Percentiles rank a stretch among this genome's conserved stretches.
These are phyloP conservation scores for Salvia hispanica DNA, from an alignment of 257 asterid species.

Conservation along the genomic window DNA sequence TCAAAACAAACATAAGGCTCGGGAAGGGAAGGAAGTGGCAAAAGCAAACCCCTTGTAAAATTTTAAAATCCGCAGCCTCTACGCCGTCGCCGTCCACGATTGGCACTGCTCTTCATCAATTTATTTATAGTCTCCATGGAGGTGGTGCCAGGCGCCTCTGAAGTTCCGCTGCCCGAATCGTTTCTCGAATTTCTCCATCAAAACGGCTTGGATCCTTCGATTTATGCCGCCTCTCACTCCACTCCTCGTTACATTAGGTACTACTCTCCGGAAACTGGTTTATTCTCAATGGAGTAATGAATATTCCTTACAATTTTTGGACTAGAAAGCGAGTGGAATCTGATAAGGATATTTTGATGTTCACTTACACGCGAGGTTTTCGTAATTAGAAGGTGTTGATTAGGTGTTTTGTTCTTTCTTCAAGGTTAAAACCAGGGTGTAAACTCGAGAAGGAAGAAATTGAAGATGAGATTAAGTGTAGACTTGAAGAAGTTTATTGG, in stretches of 20 bases:
- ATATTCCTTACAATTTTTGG: background rate
- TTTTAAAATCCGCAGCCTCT: too few species aligned
- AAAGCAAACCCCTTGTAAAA: too few species aligned
- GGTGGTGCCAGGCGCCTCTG: slow-evolving; percentile 31
- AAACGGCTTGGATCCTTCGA: slow-evolving; percentile 78
- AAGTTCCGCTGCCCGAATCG: slow-evolving; percentile 66
- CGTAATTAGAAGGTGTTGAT: slow-evolving; percentile 9
- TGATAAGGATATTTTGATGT: background rate
- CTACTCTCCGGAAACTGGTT: slow-evolving; percentile 16
- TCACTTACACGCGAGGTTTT: slow-evolving; percentile 1
- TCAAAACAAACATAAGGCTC: too few species aligned
- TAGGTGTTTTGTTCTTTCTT: slow-evolving; percentile 22
- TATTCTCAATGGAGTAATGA: slow-evolving; percentile 19
- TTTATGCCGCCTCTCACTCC: slow-evolving; percentile 58
- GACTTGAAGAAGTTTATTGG: slow-evolving; percentile 67
- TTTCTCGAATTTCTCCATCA: slow-evolving; percentile 68
- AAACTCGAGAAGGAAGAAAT: slow-evolving; percentile 55
- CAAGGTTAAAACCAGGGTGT: slow-evolving; percentile 79
- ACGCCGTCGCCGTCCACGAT: background rate
- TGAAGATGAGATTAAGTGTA: slow-evolving; percentile 65
- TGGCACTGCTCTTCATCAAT: background rate
- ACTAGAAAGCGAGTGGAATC: slow-evolving; percentile 13
- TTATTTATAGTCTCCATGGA: slow-evolving; percentile 30
- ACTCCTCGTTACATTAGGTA: slow-evolving; percentile 91
- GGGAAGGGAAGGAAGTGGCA: too few species aligned